Evolutionary conservation across 768 basidiomycete genomes (phyloP), one percentile per base, ranked within the genome.

Genomic region (Suillus alpinus): DNA sequence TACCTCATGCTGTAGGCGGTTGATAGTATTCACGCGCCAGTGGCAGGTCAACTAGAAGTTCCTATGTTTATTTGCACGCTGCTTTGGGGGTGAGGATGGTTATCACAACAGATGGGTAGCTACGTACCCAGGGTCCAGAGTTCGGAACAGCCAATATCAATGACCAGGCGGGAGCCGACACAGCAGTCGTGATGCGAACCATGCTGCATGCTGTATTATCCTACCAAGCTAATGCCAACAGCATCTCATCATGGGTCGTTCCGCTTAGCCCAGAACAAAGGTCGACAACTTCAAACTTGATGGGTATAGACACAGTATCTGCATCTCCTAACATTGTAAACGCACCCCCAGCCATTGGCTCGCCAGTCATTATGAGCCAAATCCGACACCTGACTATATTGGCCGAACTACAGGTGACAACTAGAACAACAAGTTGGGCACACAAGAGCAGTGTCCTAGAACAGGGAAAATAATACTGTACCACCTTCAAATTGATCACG

Each of bases 351-450:
- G 18, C 29, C 31, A 50, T n/a, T 50, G 18, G 29, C 18, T 32
- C 16, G 7, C 20, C 52, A 14, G 34, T 37, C 16, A 55, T 39
- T 9, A 37, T 6, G 23, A 18, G 53, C 16, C n/a, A 37, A 55
- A 39, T 55, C 53, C 23, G 37, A 55, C 16, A 29, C 37, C 53
- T 39, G 53, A 55, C 16, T 55, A 55, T 39, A 55, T 55, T 55
- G 10, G 39, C 23, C 53, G 26, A 26, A 55, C 37, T 55, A 55
- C 37, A 55, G 37, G 16, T 39, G 53, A 26, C 53, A n/a, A 55
- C 53, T 55, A 55, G 53, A 55, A 55, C 53, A 53, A 23, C 52
- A 55, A 55, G 53, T 55, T 55, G 16, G 39, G 53, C 37, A 36
- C 53, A 55, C 37, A 55, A 18, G 39, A 39, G 44, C 44, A 46